Evolutionary conservation across 352 stramenopile species (phyloP), one percentile per base, ranked within the genome.

Genomic region (Pythium chondricola): DNA sequence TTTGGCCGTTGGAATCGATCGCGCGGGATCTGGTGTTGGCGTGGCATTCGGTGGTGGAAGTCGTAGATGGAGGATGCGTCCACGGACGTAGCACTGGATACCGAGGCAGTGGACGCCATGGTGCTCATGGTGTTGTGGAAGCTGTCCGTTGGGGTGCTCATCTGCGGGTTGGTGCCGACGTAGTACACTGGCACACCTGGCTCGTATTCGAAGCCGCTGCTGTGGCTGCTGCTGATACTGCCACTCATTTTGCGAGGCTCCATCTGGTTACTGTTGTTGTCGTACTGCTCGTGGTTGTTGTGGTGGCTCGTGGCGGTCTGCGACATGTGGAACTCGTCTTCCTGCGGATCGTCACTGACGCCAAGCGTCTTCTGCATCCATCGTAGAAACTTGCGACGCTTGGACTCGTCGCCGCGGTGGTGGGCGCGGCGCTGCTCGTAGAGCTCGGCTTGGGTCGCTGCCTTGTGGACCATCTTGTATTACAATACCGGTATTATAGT

Each of bases 351-450:
- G 4, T 57, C 54, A 0, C n/a, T 39, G 17, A 62, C 25, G 26
- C 54, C 54, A 9, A 62, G 42, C 25, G 48, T 48, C 48, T 62
- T 62, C 14, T 62, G 56, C 40, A 62, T 40, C 54, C 54, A 62
- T 17, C 54, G 54, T 18, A 62, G 49, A 46, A 62, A 52, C 47
- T 57, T 57, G 26, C 54, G 54, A 6, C 54, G 40, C 42, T 62
- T 62, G 43, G 29, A 27, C 31, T 62, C 54, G 24, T 62, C 54
- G 0, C 6, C 31, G 4, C 14, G 17, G 9, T 49, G 33, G 8
- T 41, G 44, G n/a, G 50, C 46, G 8, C 18, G 14, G 9, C 37
- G 37, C 37, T 22, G 37, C 6, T 26, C 37, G 3, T 43, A 43
- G 16, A 30, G 37, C 6, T 11, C 22, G n/a, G 37, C 16, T 43